These are phyloP conservation scores for Chlamydomonas schloesseri DNA, from an alignment of 139 green algal genomes.

Conservation along the genomic window DNA sequence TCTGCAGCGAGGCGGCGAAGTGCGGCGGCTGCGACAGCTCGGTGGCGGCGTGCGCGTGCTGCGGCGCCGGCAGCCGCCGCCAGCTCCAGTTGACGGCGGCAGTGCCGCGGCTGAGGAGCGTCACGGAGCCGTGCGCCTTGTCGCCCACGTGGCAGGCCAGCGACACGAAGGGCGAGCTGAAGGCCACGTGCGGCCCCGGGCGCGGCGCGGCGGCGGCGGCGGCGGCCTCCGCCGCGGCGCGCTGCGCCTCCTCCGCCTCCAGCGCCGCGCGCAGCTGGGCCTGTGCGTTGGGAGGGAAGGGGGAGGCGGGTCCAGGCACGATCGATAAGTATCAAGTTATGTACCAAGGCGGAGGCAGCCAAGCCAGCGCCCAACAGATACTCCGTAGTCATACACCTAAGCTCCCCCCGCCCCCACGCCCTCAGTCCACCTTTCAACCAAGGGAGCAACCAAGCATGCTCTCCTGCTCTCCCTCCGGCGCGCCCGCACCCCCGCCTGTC, in stretches of 20 bases:
- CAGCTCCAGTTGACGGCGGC: constrained; percentile 40
- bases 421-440: too few species aligned
- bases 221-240: constrained; percentile 19
- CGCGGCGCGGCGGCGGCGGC: constrained; percentile 28
- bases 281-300: not conserved
- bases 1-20: constrained; percentile 35
- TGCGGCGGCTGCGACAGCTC: constrained; percentile 24
- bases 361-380: too few species aligned
- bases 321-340: too few species aligned
- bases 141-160: constrained; percentile 34
- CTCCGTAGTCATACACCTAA: too few species aligned
- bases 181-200: constrained; percentile 35
- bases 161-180: not conserved
- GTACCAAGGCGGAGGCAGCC: too few species aligned
- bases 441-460: too few species aligned
- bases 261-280: constrained; percentile 47
- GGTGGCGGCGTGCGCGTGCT: not conserved
- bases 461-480: too few species aligned
- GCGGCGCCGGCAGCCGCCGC: constrained; percentile 2
- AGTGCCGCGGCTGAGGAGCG: constrained; percentile 36
- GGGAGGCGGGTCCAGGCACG: not conserved
- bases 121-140: not conserved
- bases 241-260: constrained; percentile 43
- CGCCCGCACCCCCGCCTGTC: too few species aligned
- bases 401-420: too few species aligned